Conservation (phyloP, 2,329 filamentous ascomycete species). For the Ophiocordyceps sinensis region DNA sequence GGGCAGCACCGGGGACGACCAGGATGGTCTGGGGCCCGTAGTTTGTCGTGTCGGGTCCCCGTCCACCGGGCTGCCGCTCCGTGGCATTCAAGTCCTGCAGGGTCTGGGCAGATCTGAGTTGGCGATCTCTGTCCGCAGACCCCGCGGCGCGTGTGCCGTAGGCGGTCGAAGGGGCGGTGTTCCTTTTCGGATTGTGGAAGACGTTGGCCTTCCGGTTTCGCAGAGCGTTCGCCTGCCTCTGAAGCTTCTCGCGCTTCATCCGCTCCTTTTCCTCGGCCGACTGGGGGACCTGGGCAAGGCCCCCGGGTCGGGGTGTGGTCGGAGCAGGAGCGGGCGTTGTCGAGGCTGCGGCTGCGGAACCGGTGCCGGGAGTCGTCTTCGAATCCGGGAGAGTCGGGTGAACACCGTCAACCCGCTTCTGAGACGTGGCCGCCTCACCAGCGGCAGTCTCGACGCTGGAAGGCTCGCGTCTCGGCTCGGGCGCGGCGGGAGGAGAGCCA, state of each 20-base stretch:
- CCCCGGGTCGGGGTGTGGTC: background rate
- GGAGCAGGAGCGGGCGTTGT: background rate
- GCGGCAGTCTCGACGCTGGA: background rate
- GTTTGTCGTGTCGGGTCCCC: background rate
- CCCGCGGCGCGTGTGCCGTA: constrained; percentile 2
- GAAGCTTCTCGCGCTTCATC: background rate
- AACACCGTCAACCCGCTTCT: background rate
- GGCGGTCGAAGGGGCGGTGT: background rate
- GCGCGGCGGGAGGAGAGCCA: background rate
- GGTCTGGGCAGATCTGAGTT: background rate
- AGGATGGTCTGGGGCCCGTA: background rate
- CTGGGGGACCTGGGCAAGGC: background rate
- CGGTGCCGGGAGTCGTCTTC: background rate
- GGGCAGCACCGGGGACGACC: background rate
- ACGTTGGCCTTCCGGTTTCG: background rate
- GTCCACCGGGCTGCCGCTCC: background rate
- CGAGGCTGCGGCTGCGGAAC: background rate
- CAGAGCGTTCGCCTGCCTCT: constrained; percentile 1
- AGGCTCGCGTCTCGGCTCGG: background rate
- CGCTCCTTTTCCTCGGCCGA: background rate
- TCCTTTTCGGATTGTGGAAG: background rate
- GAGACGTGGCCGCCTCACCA: background rate
- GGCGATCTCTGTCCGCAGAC: constrained; percentile 1
- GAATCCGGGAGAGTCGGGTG: background rate
- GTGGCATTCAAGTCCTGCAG: constrained; percentile 3